phyloP scores from a whole-genome alignment of 148 eudicot genomes.

The Tetragonia tetragonoides region DNA sequence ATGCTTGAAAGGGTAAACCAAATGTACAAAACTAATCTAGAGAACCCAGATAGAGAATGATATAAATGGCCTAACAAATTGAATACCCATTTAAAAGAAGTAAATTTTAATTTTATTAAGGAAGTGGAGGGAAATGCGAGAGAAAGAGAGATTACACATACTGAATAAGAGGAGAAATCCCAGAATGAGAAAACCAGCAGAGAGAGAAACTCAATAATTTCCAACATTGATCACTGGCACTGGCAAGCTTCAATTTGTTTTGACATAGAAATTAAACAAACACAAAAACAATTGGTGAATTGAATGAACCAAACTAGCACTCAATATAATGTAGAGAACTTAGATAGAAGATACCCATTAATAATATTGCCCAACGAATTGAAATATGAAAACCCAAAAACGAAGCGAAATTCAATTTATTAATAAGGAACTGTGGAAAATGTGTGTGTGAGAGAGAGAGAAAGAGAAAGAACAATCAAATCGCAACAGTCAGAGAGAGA shows the following conservation, averaged over 20 bases:
- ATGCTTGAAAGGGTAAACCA: background rate
- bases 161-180: slow-evolving; percentile 81
- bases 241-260: slow-evolving; percentile 55
- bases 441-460: no score
- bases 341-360: no score
- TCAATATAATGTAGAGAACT: no score
- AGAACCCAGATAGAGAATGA: background rate
- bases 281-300: background rate
- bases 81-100: background rate
- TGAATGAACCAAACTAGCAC: background rate
- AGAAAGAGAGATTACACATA: slow-evolving; percentile 53
- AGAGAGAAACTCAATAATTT: slow-evolving; percentile 79
- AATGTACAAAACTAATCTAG: background rate
- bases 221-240: slow-evolving; percentile 91
- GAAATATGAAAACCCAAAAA: no score
- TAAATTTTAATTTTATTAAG: background rate
- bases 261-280: background rate
- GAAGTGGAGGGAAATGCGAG: background rate
- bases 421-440: no score
- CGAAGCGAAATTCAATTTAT: no score
- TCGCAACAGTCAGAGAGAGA: no score
- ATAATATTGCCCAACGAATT: no score
- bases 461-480: no score
- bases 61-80: background rate
- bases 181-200: slow-evolving; percentile 51